Percentiles rank a stretch among this genome's conserved stretches.
phyloP scores from a whole-genome alignment of 2,329 filamentous ascomycete species.

The Lecanoromycetidae sp. region DNA sequence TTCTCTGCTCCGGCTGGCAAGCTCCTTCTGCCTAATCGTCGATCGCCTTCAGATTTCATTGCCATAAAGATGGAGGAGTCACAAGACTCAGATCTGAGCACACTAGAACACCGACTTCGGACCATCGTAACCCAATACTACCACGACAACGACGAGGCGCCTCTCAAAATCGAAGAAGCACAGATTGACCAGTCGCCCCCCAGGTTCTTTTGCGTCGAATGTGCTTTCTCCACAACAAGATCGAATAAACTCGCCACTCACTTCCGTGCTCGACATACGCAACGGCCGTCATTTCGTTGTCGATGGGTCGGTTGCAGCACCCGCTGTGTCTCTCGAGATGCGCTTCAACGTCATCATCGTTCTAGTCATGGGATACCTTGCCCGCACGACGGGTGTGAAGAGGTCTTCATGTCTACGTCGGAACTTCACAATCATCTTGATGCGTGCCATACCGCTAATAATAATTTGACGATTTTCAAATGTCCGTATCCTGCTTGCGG shows the following conservation, averaged over 20 bases:
- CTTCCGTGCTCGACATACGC: neutral
- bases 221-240: slow-evolving; percentile 1
- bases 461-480: neutral
- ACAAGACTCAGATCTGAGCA: too few relatives aligned
- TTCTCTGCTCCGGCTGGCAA: too few relatives aligned
- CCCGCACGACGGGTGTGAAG: neutral
- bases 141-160: neutral
- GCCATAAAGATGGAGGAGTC: too few relatives aligned
- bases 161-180: neutral
- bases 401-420: neutral
- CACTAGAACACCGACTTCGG: too few relatives aligned
- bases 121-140: too few relatives aligned
- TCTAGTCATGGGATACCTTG: neutral
- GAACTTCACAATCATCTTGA: neutral
- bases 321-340: neutral
- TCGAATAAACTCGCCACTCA: neutral
- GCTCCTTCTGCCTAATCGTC: too few relatives aligned
- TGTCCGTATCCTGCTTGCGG: slow-evolving; percentile 2
- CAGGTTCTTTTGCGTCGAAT: slow-evolving; percentile 4
- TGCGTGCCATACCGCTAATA: neutral
- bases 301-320: neutral
- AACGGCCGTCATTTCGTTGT: neutral
- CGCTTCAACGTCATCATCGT: neutral
- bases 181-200: neutral
- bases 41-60: too few relatives aligned